Percentiles rank a stretch among this genome's conserved stretches.
Evolutionary conservation across 2,329 filamentous ascomycete genomes (phyloP).

Genomic region (Epicoccum nigrum): DNA sequence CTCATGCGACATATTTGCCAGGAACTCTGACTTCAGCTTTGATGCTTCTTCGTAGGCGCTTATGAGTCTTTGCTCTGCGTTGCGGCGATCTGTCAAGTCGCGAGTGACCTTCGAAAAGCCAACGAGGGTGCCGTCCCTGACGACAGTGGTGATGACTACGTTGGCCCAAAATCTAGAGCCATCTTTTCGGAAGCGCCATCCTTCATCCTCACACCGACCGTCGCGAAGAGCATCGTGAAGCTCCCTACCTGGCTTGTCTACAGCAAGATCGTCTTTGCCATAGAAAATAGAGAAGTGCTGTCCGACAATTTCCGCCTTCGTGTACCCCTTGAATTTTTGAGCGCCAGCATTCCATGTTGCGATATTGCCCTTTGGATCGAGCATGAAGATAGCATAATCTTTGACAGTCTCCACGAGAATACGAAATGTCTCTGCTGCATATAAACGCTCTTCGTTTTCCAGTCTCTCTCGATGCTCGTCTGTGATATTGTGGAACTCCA

Average conservation of each 20-base stretch:
- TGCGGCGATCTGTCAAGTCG: conserved; percentile 62
- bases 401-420: conserved; percentile 66
- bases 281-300: conserved; percentile 66
- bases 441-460: conserved; percentile 50
- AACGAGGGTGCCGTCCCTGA: conserved; percentile 58
- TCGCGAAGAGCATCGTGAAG: conserved; percentile 61
- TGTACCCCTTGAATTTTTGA: conserved; percentile 62
- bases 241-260: conserved; percentile 59
- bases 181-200: conserved; percentile 65
- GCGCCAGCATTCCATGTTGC: conserved; percentile 65
- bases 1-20: conserved; percentile 69
- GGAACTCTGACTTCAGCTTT: conserved; percentile 66
- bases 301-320: conserved; percentile 60
- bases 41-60: conserved; percentile 66
- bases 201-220: conserved; percentile 64
- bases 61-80: conserved; percentile 61
- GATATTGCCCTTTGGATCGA: conserved; percentile 62
- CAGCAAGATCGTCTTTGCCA: conserved; percentile 56
- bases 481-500: conserved; percentile 51
- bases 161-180: conserved; percentile 66
- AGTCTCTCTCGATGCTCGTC: conserved; percentile 42
- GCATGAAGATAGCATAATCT: conserved; percentile 68
- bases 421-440: conserved; percentile 63
- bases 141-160: conserved; percentile 64
- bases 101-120: conserved; percentile 66